Conservation (phyloP, 371 early-diverging fungal species). For the Mortierella sp. region DNA sequence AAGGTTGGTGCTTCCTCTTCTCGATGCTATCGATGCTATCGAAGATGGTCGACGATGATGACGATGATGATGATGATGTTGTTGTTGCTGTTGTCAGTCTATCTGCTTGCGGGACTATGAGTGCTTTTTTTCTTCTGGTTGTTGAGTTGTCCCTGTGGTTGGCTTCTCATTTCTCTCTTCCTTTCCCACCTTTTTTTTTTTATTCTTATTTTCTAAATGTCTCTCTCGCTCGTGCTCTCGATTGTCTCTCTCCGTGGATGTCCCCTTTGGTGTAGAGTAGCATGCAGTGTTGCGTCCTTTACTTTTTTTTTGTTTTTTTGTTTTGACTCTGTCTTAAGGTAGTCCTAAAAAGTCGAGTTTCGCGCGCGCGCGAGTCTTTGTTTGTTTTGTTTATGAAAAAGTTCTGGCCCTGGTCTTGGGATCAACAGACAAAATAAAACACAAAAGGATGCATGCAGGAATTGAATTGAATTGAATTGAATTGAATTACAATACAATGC, state of each 20-base stretch:
- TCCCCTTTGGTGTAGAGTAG: slow-evolving; percentile 7
- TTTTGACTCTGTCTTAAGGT: no score
- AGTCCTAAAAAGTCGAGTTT: background rate
- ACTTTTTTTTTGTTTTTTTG: background rate
- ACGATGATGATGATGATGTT: background rate
- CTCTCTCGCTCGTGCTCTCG: background rate
- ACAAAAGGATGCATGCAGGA: slow-evolving; percentile 15
- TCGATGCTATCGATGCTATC: no score
- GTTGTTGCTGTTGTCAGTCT: background rate
- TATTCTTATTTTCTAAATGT: background rate
- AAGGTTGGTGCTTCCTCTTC: slow-evolving; percentile 1
- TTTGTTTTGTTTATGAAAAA: slow-evolving; percentile 7
- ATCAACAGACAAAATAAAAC: slow-evolving; percentile 16
- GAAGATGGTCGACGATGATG: no score
- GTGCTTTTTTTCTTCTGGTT: no score
- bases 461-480: background rate
- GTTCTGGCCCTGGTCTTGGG: slow-evolving; percentile 13
- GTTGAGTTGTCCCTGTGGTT: background rate
- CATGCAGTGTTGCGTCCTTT: slow-evolving; percentile 4
- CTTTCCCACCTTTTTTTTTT: no score
- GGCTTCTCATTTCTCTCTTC: no score
- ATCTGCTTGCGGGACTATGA: no score
- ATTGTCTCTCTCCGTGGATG: slow-evolving; percentile 1
- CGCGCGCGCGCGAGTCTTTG: background rate
- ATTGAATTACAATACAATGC: no score